A percentile compares a stretch with the other conserved stretches of the same genome.
Conservation (phyloP, 306 rosid genomes). For the Trifolium fragiferum region DNA sequence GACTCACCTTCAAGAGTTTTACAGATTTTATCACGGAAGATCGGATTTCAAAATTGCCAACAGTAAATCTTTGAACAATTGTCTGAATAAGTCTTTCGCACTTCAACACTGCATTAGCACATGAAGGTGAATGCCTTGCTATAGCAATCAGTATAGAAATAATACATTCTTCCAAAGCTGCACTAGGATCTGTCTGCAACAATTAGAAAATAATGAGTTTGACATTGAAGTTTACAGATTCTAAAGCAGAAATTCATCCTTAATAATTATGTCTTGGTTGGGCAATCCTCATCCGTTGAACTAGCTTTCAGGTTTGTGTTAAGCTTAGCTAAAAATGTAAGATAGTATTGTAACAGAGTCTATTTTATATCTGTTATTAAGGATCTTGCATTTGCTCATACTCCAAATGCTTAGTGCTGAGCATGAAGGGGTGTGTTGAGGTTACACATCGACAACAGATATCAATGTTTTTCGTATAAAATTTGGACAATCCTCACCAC, state of each 20-base stretch:
- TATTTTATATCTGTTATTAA: neutral
- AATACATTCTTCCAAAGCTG: conserved; percentile 74
- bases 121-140: conserved; percentile 91
- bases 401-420: neutral
- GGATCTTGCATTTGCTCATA: neutral
- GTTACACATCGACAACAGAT: neutral
- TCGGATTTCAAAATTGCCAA: conserved; percentile 58
- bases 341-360: neutral
- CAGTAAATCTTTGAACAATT: conserved; percentile 67
- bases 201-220: conserved; percentile 41
- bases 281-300: neutral
- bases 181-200: conserved; percentile 76
- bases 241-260: conserved; percentile 12
- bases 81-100: conserved; percentile 78
- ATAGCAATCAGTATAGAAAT: conserved; percentile 79
- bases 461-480: neutral
- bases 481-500: neutral
- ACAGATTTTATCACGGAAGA: conserved; percentile 76
- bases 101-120: conserved; percentile 76
- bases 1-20: conserved; percentile 74
- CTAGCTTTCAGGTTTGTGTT: conserved; percentile 8
- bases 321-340: neutral
- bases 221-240: conserved; percentile 3
- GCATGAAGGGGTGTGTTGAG: neutral
- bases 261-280: conserved; percentile 9